A percentile compares a stretch with the other conserved stretches of the same genome.
These are phyloP conservation scores for Cardamine resedifolia DNA, from an alignment of 345 rosid species.

Conservation along the genomic window DNA sequence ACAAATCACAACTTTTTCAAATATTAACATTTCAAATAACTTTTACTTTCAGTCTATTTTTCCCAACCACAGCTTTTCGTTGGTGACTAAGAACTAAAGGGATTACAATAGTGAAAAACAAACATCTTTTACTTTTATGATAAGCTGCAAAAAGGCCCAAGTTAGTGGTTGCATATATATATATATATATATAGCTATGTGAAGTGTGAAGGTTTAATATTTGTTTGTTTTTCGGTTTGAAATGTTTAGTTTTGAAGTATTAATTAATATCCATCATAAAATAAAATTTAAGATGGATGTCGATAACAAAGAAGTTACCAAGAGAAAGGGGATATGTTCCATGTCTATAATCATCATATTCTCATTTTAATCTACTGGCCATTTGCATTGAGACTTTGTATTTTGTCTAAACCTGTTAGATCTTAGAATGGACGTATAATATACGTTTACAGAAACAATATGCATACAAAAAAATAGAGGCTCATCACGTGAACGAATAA, in stretches of 20 bases:
- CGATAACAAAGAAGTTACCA: background rate
- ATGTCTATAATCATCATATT: background rate
- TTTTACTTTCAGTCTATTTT: background rate
- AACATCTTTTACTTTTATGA: background rate
- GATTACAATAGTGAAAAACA: background rate
- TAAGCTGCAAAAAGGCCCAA: background rate
- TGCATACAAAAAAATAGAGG: background rate
- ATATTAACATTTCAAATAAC: background rate
- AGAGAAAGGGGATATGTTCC: background rate
- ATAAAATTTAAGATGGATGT: background rate
- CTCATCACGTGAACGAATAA: slow-evolving; percentile 17
- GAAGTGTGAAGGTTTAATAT: background rate
- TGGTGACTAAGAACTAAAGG: background rate
- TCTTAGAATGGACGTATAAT: background rate
- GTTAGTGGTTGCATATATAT: background rate
- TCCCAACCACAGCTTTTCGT: slow-evolving; percentile 1
- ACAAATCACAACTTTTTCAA: background rate
- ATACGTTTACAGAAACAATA: background rate
- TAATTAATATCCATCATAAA: background rate
- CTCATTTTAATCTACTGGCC: background rate
- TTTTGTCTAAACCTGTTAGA: background rate
- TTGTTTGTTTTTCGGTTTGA: slow-evolving; percentile 2
- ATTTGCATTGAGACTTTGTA: background rate
- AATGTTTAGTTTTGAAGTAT: background rate
- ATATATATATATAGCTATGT: background rate